Percentiles rank a stretch among this genome's conserved stretches.
These are phyloP conservation scores for Plenodomus lindquistii DNA, from an alignment of 2,329 filamentous ascomycete genomes.

Conservation along the genomic window DNA sequence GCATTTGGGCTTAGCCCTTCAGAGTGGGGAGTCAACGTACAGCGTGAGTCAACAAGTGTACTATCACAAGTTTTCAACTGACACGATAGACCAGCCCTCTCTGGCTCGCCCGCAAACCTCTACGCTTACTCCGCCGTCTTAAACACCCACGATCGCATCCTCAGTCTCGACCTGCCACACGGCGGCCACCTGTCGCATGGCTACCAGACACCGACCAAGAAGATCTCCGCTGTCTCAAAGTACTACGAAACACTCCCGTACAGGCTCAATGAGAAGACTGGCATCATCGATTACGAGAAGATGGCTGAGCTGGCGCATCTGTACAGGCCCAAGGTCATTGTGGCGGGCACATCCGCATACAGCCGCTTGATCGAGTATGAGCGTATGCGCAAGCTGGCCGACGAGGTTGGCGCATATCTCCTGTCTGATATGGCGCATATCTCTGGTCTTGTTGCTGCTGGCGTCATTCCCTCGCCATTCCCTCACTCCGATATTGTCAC, in stretches of 20 bases:
- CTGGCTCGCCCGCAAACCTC: slow-evolving; percentile 74
- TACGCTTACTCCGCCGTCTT: slow-evolving; percentile 92
- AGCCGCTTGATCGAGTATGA: slow-evolving; percentile 96
- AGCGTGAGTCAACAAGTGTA: slow-evolving; percentile 59
- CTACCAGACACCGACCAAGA: slow-evolving; percentile 84
- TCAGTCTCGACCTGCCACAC: slow-evolving; percentile 95
- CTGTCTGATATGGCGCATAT: slow-evolving; percentile 99
- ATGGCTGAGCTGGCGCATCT: slow-evolving; percentile 88
- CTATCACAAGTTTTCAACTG: slow-evolving; percentile 10
- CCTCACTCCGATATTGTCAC: slow-evolving; percentile 93
- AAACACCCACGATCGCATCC: slow-evolving; percentile 89
- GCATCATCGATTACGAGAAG: slow-evolving; percentile 94
- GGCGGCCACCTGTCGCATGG: slow-evolving; percentile 95
- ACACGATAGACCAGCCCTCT: slow-evolving; percentile 64
- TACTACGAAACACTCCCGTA: slow-evolving; percentile 99
- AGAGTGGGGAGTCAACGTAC: slow-evolving; percentile 99
- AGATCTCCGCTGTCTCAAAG: slow-evolving; percentile 93
- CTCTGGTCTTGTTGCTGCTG: slow-evolving; percentile 89
- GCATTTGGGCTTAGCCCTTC: slow-evolving; percentile 83
- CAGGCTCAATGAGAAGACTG: slow-evolving; percentile 84
- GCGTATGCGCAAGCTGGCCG: slow-evolving; percentile 94
- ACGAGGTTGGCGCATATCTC: slow-evolving; percentile 91
- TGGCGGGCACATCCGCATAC: slow-evolving; percentile 97
- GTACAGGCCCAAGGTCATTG: slow-evolving; percentile 94
- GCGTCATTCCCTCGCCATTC: slow-evolving; percentile 93